Base-by-base conservation (phyloP, 805 yeast genomes). In the Lipomyces sp. region DNA sequence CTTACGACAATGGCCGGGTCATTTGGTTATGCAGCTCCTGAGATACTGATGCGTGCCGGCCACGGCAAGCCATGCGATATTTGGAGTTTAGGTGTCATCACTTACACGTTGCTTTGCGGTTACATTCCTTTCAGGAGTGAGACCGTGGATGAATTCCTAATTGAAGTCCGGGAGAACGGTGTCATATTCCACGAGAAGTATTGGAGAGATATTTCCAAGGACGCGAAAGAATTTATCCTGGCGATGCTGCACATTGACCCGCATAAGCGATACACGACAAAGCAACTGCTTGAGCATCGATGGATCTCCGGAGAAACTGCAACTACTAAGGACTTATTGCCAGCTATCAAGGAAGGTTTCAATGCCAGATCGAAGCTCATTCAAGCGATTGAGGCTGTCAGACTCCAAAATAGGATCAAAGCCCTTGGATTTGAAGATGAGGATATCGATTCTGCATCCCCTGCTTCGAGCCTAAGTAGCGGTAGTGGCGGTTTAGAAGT, bases 21-120 rank as follows among this genome's bases (percentile, higher is more conserved):
- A 0, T 87, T 91, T 78, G 98, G 99, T 1, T 94, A 94, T 77
- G 97, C 97, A 42, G 98, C 98, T 0, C 99, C 99, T 0, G 99
- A 94, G 75, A 92, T 94, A 6, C 83, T 94, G 50, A 79, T 87
- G 53, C 87, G 90, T 15, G 81, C 82, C 51, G 98, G 97, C 7
- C 98, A 94, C 78, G 97, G 97, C 51, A 91, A 90, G 74, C 94
- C 97, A 0, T 94, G 97, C 79, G 99, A 94, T 77, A 85, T 94
- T 63, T 94, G 99, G 99, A 90, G 97, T 1, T 76, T 94, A 51
- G 99, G 99, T 45, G 96, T 94, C 7, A 91, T 94, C 56, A 86
- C 97, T 0, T 95, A 92, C 77, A 93, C 98, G 0, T 79, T 93
- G 57, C 81, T 94, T 56, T 92, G 95, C 72, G 99, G 99, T 0